Conservation (phyloP, 148 eudicot species). For the Dysphania ambrosioides region DNA sequence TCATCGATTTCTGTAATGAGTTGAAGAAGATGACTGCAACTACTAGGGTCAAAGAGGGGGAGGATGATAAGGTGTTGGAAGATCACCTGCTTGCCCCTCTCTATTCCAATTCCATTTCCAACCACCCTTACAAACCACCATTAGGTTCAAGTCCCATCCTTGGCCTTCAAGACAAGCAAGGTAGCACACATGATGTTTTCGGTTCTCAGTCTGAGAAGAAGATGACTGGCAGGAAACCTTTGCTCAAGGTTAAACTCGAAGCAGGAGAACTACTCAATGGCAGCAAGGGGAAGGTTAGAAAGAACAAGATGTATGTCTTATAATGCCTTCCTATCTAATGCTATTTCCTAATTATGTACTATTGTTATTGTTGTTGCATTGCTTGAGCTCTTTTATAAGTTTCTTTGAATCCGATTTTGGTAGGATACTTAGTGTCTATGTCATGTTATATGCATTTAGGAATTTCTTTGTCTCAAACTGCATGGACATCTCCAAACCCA, state of each 20-base stretch:
- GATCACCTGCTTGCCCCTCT: neutral
- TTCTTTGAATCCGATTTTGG: no score
- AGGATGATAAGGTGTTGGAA: conserved; percentile 5
- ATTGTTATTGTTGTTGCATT: neutral
- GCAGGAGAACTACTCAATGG: conserved; percentile 27
- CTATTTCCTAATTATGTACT: neutral
- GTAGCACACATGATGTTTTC: conserved; percentile 3
- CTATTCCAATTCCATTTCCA: neutral
- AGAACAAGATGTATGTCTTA: conserved; percentile 38
- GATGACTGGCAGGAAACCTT: conserved; percentile 42
- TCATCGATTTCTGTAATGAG: conserved; percentile 70
- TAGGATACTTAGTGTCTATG: no score
- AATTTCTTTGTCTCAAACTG: no score
- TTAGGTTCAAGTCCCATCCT: neutral
- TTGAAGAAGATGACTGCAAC: conserved; percentile 55
- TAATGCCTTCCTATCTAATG: neutral
- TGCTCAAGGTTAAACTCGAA: conserved; percentile 44
- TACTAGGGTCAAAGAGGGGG: conserved; percentile 40
- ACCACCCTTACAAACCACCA: neutral
- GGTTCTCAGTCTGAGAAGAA: conserved; percentile 18
- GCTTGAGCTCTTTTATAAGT: no score
- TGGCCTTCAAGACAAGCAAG: neutral
- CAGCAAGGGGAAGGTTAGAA: conserved; percentile 38
- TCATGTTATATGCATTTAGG: no score
- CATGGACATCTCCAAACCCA: no score